Evolutionary conservation across 352 stramenopile species (phyloP), one percentile per base, ranked within the genome.

Genomic region (Phytopythium boreale): DNA sequence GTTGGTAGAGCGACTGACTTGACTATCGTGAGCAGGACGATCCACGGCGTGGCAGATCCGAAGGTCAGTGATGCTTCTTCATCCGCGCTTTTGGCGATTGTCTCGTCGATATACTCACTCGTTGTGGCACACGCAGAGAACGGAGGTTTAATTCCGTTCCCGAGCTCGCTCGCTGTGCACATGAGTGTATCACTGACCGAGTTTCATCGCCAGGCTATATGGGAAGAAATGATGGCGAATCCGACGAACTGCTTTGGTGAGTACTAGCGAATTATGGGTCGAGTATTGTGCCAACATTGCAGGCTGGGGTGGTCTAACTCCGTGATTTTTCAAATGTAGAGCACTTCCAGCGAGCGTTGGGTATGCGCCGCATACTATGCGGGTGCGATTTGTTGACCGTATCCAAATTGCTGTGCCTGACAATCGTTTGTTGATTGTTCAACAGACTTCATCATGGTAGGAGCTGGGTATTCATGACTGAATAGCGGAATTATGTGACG

Each of bases 171-270:
- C 7, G 8, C 1, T 46, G 3, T 17, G n/a, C 12, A 4, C 43
- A 5, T 19, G 29, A 29, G 17, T 19, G 19, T 15, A 17, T 17
- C 19, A 20, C 31, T 43, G 24, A 49, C 17, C 17, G 24, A n/a
- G 19, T 6, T 31, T 19, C 29, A 3, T 31, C 46, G 63, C 15
- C 41, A 95, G 84, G 82, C 82, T 10, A 92, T 95, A 55, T 95
- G 87, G 87, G 84, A 95, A 76, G 87, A 93, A 62, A 95, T 95
- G 87, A 84, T 95, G 59, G 87, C 87, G 27, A 84, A 95, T 71
- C 87, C 87, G 4, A 86, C 84, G 22, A 78, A 79, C 5, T 95
- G 87, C 56, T 91, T 95, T 36, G 77, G 87, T 93, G 75, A 20
- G 67, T n/a, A 29, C 2, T 27, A 55, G 12, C n/a, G n/a, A n/a